These are phyloP conservation scores for Ramaria sp. DNA, from an alignment of 768 basidiomycete genomes.

Conservation along the genomic window DNA sequence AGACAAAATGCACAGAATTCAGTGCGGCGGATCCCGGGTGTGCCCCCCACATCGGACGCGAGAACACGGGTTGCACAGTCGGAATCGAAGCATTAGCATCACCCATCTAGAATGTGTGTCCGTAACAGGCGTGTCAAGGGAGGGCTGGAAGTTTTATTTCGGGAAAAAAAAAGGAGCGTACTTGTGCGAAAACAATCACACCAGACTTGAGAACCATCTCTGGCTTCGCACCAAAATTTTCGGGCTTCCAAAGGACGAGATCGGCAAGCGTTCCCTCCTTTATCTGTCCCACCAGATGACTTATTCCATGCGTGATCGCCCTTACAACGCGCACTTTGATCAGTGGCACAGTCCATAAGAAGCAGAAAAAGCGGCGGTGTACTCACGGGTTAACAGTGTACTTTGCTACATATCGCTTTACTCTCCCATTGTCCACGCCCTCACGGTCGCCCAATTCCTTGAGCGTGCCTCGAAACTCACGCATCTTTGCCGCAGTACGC, in stretches of 20 bases:
- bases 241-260: conserved; percentile 91
- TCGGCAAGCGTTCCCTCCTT: conserved; percentile 80
- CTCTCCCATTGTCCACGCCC: conserved; percentile 73
- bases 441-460: conserved; percentile 54
- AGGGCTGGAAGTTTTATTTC: neutral
- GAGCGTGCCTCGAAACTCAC: conserved; percentile 65
- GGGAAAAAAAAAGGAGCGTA: conserved; percentile 27
- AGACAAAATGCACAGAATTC: conserved; percentile 83
- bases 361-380: neutral
- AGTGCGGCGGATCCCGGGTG: conserved; percentile 67
- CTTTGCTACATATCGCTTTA: conserved; percentile 92
- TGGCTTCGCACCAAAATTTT: conserved; percentile 86
- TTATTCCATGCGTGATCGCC: conserved; percentile 90
- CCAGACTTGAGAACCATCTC: conserved; percentile 95
- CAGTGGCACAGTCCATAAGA: conserved; percentile 4
- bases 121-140: no score
- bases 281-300: conserved; percentile 76
- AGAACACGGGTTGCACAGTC: conserved; percentile 81
- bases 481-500: conserved; percentile 96
- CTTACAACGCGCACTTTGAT: conserved; percentile 26
- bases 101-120: conserved; percentile 55
- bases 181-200: conserved; percentile 84
- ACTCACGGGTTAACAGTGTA: conserved; percentile 96
- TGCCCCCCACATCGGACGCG: conserved; percentile 91
- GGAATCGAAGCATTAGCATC: conserved; percentile 97